phyloP scores from a whole-genome alignment of 1,284 basidiomycete genomes.

The Ganoderma lucidum region DNA sequence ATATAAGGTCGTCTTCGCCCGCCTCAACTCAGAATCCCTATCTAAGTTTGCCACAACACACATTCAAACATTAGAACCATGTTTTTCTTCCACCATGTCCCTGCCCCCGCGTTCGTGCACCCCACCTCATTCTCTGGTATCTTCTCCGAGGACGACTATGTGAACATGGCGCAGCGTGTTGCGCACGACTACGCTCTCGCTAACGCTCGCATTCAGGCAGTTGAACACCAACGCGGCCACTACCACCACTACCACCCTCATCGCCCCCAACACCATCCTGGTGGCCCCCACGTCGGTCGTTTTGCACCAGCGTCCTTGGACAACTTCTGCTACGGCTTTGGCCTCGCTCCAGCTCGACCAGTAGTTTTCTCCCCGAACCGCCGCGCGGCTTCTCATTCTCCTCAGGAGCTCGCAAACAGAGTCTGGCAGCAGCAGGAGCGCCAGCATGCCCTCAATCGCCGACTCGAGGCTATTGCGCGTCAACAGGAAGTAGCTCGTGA shows the following conservation, averaged over 20 bases:
- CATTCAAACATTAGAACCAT: conserved; percentile 24
- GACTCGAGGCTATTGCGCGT: neutral
- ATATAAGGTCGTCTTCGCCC: conserved; percentile 16
- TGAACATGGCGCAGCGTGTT: conserved; percentile 26
- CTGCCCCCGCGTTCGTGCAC: conserved; percentile 15
- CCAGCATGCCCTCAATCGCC: conserved; percentile 1
- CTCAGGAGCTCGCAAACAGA: conserved; percentile 18
- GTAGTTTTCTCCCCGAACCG: neutral
- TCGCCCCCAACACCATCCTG: neutral
- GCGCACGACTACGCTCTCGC: conserved; percentile 32
- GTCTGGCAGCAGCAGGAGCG: conserved; percentile 28
- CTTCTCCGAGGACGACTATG: conserved; percentile 24
- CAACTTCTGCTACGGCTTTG: neutral
- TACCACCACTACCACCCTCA: conserved; percentile 9
- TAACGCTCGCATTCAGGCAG: conserved; percentile 28
- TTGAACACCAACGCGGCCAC: conserved; percentile 22
- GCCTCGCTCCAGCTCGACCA: neutral
- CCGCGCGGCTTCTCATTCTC: neutral
- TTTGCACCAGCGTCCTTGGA: neutral
- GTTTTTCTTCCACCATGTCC: conserved; percentile 33
- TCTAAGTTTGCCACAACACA: conserved; percentile 12
- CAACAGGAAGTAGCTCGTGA: conserved; percentile 26
- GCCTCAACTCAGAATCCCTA: neutral
- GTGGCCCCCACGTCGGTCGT: too few species aligned
- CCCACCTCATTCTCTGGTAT: conserved; percentile 1